These are phyloP conservation scores for Manihot esculenta DNA, from an alignment of 441 rosid genomes.

Conservation along the genomic window DNA sequence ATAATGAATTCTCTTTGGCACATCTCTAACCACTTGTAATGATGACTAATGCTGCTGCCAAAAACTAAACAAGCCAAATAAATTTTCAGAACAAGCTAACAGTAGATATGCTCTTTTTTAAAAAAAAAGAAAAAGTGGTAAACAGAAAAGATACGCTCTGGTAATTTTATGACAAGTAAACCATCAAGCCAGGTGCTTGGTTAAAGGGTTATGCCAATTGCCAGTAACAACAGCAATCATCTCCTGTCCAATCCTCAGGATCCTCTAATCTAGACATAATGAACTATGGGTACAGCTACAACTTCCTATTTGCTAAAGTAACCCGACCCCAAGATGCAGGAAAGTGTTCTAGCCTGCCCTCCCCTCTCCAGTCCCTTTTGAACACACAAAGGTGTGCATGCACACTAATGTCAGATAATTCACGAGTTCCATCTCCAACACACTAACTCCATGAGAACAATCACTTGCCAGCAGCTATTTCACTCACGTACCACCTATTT, in stretches of 20 bases:
- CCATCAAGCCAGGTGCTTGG: background rate
- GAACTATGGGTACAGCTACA: background rate
- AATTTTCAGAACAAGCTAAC: background rate
- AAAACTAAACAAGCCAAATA: background rate
- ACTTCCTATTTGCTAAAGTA: background rate
- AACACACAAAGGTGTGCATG: background rate
- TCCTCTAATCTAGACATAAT: background rate
- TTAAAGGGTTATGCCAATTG: background rate
- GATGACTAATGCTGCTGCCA: background rate
- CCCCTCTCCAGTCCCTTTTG: background rate
- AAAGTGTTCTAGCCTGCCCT: background rate
- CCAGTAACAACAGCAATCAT: background rate
- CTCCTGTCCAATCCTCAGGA: conserved; percentile 3
- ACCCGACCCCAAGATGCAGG: background rate
- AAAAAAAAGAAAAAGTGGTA: background rate
- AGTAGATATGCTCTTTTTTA: background rate
- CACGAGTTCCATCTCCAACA: background rate
- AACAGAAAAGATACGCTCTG: background rate
- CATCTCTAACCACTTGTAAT: background rate
- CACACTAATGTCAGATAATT: background rate
- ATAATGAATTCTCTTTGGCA: background rate
- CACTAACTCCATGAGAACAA: background rate
- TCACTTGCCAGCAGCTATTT: background rate
- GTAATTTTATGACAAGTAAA: background rate
- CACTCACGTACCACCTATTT: background rate